Evolutionary conservation across 257 asterid species (phyloP).

Genomic region (Lavandula angustifolia): DNA sequence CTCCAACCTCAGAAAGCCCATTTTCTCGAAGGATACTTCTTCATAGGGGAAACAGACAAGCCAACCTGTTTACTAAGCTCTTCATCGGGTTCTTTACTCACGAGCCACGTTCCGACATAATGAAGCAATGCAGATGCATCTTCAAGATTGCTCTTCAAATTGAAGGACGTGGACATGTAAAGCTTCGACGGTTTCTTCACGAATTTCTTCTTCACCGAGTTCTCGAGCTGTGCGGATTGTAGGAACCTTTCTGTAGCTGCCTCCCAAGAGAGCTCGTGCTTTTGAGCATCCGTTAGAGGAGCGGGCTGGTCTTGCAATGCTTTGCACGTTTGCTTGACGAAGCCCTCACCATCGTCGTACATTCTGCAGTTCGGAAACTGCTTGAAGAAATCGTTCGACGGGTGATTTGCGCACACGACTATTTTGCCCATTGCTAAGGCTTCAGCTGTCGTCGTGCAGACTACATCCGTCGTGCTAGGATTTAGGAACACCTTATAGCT

Average conservation of each 20-base stretch:
- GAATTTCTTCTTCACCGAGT: conserved; percentile 36
- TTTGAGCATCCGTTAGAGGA: conserved; percentile 65
- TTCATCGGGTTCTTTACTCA: conserved; percentile 70
- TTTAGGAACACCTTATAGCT: conserved; percentile 91
- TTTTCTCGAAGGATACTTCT: conserved; percentile 43
- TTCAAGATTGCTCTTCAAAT: conserved; percentile 60
- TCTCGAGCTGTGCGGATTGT: conserved; percentile 61
- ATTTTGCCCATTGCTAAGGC: conserved; percentile 98
- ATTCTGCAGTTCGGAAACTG: conserved; percentile 94
- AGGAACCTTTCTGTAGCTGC: conserved; percentile 92
- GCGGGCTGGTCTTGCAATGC: conserved; percentile 81
- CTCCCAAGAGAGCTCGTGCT: conserved; percentile 93
- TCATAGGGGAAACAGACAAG: conserved; percentile 46
- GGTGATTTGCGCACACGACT: conserved; percentile 91
- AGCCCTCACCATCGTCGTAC: conserved; percentile 63
- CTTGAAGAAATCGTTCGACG: conserved; percentile 94
- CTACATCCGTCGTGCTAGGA: conserved; percentile 98
- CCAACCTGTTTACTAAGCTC: conserved; percentile 77
- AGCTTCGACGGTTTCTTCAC: conserved; percentile 51
- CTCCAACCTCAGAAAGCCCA: conserved; percentile 49
- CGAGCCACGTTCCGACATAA: conserved; percentile 65
- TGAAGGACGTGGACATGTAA: conserved; percentile 64
- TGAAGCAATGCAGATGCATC: conserved; percentile 84
- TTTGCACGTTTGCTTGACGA: conserved; percentile 61
- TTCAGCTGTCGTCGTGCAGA: conserved; percentile 97